These are phyloP conservation scores for Lepraria neglecta DNA, from an alignment of 495 filamentous ascomycete genomes.

Conservation along the genomic window DNA sequence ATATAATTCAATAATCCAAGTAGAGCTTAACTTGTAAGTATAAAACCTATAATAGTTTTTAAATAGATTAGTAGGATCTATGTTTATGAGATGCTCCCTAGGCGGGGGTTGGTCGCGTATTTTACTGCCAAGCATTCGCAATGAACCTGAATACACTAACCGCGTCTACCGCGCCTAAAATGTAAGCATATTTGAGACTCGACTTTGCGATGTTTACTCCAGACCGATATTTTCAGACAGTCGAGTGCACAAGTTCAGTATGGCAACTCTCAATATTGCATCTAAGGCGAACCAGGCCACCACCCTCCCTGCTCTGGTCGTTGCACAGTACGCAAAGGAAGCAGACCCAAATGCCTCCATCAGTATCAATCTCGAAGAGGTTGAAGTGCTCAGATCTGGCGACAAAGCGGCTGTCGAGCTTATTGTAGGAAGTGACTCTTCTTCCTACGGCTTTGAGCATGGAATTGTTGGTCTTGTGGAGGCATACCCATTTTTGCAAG, in stretches of 20 bases:
- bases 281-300: slow-evolving; percentile 54
- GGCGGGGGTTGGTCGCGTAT: too few species aligned
- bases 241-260: not conserved
- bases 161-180: too few species aligned
- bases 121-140: too few species aligned
- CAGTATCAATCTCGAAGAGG: slow-evolving; percentile 44
- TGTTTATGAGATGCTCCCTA: too few species aligned
- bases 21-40: too few species aligned
- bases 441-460: slow-evolving; percentile 36
- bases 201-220: too few species aligned
- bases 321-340: slow-evolving; percentile 47
- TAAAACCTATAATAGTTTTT: too few species aligned
- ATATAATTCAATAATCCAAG: too few species aligned
- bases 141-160: too few species aligned
- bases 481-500: slow-evolving; percentile 40
- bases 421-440: slow-evolving; percentile 30
- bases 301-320: slow-evolving; percentile 44
- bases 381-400: slow-evolving; percentile 38
- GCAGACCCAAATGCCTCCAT: slow-evolving; percentile 41
- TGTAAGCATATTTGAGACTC: too few species aligned
- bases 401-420: slow-evolving; percentile 43
- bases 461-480: slow-evolving; percentile 38
- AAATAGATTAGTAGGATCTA: too few species aligned
- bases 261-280: slow-evolving; percentile 47
- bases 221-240: too few species aligned